Percentiles rank a stretch among this genome's conserved stretches.
phyloP scores from a whole-genome alignment of 768 basidiomycete genomes.

The Tricholoma saponaceum region DNA sequence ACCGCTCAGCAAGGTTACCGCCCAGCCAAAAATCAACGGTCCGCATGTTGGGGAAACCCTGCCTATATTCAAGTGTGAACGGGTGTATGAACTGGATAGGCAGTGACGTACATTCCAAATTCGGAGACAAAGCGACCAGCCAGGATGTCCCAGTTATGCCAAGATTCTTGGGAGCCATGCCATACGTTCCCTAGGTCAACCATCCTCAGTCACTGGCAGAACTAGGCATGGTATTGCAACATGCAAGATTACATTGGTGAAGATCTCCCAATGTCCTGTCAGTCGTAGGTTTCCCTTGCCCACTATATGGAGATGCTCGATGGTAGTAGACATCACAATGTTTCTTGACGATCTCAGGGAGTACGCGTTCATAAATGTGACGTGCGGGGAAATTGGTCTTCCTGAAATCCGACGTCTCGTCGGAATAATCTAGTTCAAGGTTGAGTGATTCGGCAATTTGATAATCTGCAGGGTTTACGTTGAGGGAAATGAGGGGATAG shows the following conservation, averaged over 20 bases:
- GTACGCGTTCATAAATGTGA: conserved; percentile 82
- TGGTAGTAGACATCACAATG: conserved; percentile 75
- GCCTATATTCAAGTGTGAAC: conserved; percentile 40
- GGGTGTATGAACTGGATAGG: neutral
- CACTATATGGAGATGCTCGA: conserved; percentile 85
- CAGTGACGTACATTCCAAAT: conserved; percentile 74
- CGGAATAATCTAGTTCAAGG: conserved; percentile 81
- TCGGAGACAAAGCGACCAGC: conserved; percentile 92
- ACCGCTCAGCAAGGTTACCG: conserved; percentile 67
- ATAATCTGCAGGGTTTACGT: conserved; percentile 54
- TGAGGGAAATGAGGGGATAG: neutral
- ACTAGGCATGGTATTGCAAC: conserved; percentile 5
- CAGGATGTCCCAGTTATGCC: conserved; percentile 91
- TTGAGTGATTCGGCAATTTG: conserved; percentile 78
- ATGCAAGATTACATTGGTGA: conserved; percentile 68
- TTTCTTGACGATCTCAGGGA: conserved; percentile 70
- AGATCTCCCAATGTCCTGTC: conserved; percentile 83
- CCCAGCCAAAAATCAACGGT: conserved; percentile 91
- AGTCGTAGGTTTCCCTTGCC: conserved; percentile 62
- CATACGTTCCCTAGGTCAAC: conserved; percentile 74
- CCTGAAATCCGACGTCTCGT: conserved; percentile 80
- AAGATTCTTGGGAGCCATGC: conserved; percentile 91
- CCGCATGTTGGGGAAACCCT: conserved; percentile 83
- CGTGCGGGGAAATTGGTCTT: conserved; percentile 86
- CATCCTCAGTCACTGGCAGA: neutral